phyloP scores from a whole-genome alignment of 768 basidiomycete species.

The Collybiopsis confluens region DNA sequence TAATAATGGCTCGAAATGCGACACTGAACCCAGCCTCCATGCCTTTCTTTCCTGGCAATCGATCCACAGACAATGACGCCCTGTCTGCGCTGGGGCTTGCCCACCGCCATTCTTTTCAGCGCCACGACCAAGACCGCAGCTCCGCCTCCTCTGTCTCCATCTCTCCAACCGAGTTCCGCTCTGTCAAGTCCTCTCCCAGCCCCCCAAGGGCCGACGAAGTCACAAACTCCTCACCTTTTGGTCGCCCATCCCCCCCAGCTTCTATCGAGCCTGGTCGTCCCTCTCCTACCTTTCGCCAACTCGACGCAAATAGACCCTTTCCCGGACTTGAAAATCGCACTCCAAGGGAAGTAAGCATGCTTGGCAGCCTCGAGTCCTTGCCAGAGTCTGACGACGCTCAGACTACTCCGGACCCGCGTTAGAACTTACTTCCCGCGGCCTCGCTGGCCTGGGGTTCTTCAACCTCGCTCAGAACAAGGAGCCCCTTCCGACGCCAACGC shows the following conservation, averaged over 20 bases:
- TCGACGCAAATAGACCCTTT: constrained; percentile 42
- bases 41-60: constrained; percentile 77
- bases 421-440: constrained; percentile 19
- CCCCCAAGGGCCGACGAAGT: constrained; percentile 33
- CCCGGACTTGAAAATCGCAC: constrained; percentile 31
- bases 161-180: constrained; percentile 63
- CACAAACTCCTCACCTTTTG: neutral
- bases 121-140: constrained; percentile 40
- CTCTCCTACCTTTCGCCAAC: constrained; percentile 44
- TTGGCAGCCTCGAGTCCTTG: constrained; percentile 48
- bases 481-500: constrained; percentile 34
- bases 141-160: constrained; percentile 55
- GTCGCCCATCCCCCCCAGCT: constrained; percentile 17
- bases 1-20: constrained; percentile 69
- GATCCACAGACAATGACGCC: constrained; percentile 53
- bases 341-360: constrained; percentile 43
- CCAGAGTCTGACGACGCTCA: constrained; percentile 49
- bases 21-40: constrained; percentile 78
- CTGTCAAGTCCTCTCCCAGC: constrained; percentile 67
- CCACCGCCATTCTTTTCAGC: constrained; percentile 39
- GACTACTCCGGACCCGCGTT: constrained; percentile 31
- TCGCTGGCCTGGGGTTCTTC: constrained; percentile 31
- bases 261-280: constrained; percentile 34
- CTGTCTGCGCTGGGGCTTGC: constrained; percentile 38
- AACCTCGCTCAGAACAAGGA: constrained; percentile 32